Percentiles rank a stretch among this genome's conserved stretches.
phyloP scores from a whole-genome alignment of 1,284 basidiomycete genomes.

The Acaromyces ingoldii region DNA sequence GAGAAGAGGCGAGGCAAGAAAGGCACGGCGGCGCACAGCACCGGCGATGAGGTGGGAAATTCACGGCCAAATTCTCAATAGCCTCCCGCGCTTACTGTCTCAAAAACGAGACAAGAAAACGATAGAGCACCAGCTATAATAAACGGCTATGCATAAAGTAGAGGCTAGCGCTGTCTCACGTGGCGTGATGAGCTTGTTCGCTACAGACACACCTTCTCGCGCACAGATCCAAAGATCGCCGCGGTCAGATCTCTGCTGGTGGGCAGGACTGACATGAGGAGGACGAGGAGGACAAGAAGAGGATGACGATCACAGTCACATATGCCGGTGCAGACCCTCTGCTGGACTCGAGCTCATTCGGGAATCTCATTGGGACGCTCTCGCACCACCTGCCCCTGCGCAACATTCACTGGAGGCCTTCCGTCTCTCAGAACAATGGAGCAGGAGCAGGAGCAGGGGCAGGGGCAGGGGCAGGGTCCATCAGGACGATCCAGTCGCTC shows the following conservation, averaged over 20 bases:
- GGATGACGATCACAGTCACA: conserved; percentile 44
- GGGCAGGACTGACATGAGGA: background rate
- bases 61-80: no score
- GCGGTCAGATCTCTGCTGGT: background rate
- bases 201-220: background rate
- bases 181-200: no score
- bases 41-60: no score
- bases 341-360: conserved; percentile 26
- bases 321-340: conserved; percentile 39
- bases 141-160: no score
- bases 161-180: no score
- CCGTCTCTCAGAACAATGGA: conserved; percentile 5
- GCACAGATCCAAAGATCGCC: no score
- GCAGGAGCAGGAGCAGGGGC: background rate
- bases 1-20: no score
- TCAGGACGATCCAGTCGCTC: conserved; percentile 38
- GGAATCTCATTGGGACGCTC: conserved; percentile 31
- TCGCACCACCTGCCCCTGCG: conserved; percentile 42
- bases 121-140: no score
- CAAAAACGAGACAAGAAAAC: no score
- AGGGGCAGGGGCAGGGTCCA: conserved; percentile 9
- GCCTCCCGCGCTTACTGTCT: no score
- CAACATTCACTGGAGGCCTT: conserved; percentile 47
- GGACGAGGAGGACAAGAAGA: background rate
- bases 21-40: no score